phyloP scores from a whole-genome alignment of 371 early-diverging fungal species.

The Mortierella sp. region DNA sequence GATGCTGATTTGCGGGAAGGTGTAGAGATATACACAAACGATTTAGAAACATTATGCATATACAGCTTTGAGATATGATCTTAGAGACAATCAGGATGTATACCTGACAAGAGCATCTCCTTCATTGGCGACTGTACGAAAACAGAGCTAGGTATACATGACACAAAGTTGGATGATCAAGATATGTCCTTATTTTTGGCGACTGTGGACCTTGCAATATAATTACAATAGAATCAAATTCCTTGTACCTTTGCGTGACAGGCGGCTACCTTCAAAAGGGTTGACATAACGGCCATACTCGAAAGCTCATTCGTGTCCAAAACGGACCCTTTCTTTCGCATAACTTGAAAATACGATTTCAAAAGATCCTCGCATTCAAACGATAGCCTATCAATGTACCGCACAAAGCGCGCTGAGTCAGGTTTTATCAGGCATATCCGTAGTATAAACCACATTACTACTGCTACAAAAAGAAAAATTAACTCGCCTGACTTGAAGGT shows the following conservation, averaged over 20 bases:
- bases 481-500: slow-evolving; percentile 8
- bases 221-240: background rate
- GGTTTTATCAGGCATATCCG: too few relatives aligned
- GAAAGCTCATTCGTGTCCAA: slow-evolving; percentile 21
- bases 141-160: slow-evolving; percentile 18
- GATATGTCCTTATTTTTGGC: too few relatives aligned
- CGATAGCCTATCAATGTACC: slow-evolving; percentile 9
- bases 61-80: background rate
- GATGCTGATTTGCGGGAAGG: slow-evolving; percentile 35
- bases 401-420: too few relatives aligned
- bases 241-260: slow-evolving; percentile 41
- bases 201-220: too few relatives aligned
- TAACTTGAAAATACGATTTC: slow-evolving; percentile 28
- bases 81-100: background rate
- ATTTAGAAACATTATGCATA: background rate
- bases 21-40: background rate
- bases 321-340: slow-evolving; percentile 29
- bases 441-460: background rate
- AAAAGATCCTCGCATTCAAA: slow-evolving; percentile 23
- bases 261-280: slow-evolving; percentile 24
- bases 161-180: background rate
- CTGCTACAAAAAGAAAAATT: too few relatives aligned
- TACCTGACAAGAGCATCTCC: slow-evolving; percentile 51
- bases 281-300: slow-evolving; percentile 29
- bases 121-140: slow-evolving; percentile 17